These are phyloP conservation scores for Dendryphion nanum DNA, from an alignment of 2,329 filamentous ascomycete species.

Conservation along the genomic window DNA sequence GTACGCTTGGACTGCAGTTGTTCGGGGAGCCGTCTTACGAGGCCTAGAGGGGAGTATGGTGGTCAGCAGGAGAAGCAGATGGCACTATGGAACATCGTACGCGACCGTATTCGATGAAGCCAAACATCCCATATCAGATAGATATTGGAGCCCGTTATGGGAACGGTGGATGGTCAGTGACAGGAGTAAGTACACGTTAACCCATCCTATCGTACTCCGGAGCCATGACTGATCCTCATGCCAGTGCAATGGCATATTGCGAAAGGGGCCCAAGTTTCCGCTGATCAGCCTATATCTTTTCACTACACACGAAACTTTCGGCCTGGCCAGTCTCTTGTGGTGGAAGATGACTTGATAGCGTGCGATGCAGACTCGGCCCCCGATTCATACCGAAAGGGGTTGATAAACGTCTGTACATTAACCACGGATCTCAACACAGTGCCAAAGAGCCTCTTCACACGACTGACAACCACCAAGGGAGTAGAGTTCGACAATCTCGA, in stretches of 20 bases:
- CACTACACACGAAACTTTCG: constrained; percentile 85
- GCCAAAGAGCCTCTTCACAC: constrained; percentile 69
- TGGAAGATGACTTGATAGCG: constrained; percentile 77
- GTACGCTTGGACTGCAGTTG: constrained; percentile 79
- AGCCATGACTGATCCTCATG: no score
- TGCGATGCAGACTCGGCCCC: constrained; percentile 69
- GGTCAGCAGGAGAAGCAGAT: constrained; percentile 69
- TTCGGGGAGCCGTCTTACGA: constrained; percentile 71
- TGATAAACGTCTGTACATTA: constrained; percentile 74
- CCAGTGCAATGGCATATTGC: no score
- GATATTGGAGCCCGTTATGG: constrained; percentile 79
- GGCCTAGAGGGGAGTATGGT: constrained; percentile 79
- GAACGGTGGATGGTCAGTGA: constrained; percentile 82
- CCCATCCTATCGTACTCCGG: no score
- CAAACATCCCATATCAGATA: constrained; percentile 69
- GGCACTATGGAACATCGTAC: constrained; percentile 79
- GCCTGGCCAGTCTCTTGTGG: constrained; percentile 71
- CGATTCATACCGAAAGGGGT: constrained; percentile 45
- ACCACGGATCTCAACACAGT: constrained; percentile 78
- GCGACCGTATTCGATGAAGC: constrained; percentile 77
- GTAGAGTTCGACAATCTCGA: constrained; percentile 81
- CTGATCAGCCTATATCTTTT: constrained; percentile 72
- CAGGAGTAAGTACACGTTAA: no score
- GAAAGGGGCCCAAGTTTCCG: constrained; percentile 71
- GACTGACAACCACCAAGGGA: constrained; percentile 73